Evolutionary conservation across 169 alveolate genomes (phyloP), one percentile per base, ranked within the genome.

Genomic region (Plasmodium reichenowi): DNA sequence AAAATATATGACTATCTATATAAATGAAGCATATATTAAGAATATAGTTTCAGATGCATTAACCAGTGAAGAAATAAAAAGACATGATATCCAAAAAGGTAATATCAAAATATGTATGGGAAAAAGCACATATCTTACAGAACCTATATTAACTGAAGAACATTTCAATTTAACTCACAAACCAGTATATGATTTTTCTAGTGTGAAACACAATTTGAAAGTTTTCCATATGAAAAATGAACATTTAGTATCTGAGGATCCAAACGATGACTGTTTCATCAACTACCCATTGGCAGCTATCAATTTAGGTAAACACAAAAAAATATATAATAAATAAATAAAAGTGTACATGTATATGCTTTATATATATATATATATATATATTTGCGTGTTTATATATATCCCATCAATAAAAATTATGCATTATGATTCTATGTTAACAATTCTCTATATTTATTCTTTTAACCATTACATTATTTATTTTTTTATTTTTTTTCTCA

Each of bases 161-260:
- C 89, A 78, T 45, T 78, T 78, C 29, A 50, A 78, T 45, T 52
- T 78, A 45, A 26, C 59, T 3, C 59, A 78, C 48, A 78, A 43
- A 24, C 89, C 89, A 29, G 72, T 64, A 3, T 50, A 38, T 17
- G 66, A 78, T 52, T 78, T 78, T 24, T 3, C 29, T 5, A n/a
- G 8, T 2, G 32, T 3, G 0, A 45, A 66, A 1, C 75, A 66
- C 38, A 78, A 78, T n/a, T 78, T 64, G 32, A 48, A 52, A 50
- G 56, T 78, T 10, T 78, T 78, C 52, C 64, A 64, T 8, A 78
- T 29, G 47, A 78, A 78, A 45, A 78, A 78, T n/a, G 62, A 15
- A 17, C 26, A 54, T 1, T 17, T 48, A 60, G 17, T 78, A 29
- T 8, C 78, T 12, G 32, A 64, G 22, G 67, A 66, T 29, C 72